Conservation (phyloP, 768 basidiomycete genomes). For the Phaeotremella skinneri region DNA sequence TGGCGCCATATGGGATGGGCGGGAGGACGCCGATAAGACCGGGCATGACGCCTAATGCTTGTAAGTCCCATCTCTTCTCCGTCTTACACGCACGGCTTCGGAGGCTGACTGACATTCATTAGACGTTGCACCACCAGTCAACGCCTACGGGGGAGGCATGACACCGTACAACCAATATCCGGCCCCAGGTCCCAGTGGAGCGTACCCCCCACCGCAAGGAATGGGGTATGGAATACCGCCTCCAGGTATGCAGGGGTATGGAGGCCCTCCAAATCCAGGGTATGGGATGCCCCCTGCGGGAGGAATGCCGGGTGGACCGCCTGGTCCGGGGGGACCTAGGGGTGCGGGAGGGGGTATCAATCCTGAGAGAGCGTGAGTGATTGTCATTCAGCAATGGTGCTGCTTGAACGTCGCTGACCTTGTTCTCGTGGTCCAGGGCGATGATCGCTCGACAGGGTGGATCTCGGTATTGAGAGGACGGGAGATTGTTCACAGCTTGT, state of each 20-base stretch:
- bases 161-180: slow-evolving; percentile 9
- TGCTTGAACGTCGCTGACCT: slow-evolving; percentile 1
- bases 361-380: slow-evolving; percentile 43
- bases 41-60: slow-evolving; percentile 42
- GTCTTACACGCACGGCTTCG: not conserved
- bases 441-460: slow-evolving; percentile 42
- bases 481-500: not conserved
- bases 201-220: slow-evolving; percentile 7
- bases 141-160: slow-evolving; percentile 10
- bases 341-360: slow-evolving; percentile 28
- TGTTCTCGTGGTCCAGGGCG: slow-evolving; percentile 17
- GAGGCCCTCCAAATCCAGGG: not conserved
- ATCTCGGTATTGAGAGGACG: slow-evolving; percentile 13
- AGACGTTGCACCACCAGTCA: not conserved
- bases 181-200: slow-evolving; percentile 13
- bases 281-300: slow-evolving; percentile 12
- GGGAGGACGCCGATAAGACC: slow-evolving; percentile 29
- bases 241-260: slow-evolving; percentile 4
- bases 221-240: slow-evolving; percentile 18
- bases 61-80: slow-evolving; percentile 26
- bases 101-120: not conserved
- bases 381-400: not conserved
- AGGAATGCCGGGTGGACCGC: slow-evolving; percentile 3
- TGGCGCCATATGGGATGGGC: slow-evolving; percentile 3
- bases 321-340: slow-evolving; percentile 7